phyloP scores from a whole-genome alignment of 2,329 filamentous ascomycete species.

The Talaromyces sp. region DNA sequence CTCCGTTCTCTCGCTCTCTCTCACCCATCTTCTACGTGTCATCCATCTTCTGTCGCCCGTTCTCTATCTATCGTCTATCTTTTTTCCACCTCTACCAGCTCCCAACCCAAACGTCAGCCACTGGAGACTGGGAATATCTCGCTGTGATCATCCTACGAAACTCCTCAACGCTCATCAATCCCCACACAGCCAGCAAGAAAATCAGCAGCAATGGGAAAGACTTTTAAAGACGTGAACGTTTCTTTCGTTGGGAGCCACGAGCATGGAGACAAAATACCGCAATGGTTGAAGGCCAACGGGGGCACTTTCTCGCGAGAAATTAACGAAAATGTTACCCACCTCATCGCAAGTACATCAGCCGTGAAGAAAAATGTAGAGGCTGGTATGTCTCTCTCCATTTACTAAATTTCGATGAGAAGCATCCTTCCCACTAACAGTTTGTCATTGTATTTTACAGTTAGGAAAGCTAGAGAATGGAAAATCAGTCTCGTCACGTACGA shows the following conservation, averaged over 20 bases:
- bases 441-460: constrained; percentile 27
- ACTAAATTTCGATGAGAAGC: neutral
- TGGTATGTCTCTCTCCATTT: constrained; percentile 23
- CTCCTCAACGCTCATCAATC: neutral
- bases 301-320: constrained; percentile 54
- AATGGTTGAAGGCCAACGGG: constrained; percentile 61
- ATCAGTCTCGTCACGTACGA: constrained; percentile 43
- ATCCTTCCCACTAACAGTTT: neutral
- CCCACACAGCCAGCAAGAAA: neutral
- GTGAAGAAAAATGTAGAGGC: constrained; percentile 48
- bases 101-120: too few species aligned
- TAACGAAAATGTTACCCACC: constrained; percentile 60
- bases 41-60: too few species aligned
- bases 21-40: too few species aligned
- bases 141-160: too few species aligned
- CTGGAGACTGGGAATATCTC: too few species aligned
- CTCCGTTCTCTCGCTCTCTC: too few species aligned
- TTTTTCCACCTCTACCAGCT: too few species aligned
- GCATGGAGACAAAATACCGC: constrained; percentile 52
- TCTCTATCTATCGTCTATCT: too few species aligned
- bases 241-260: constrained; percentile 57
- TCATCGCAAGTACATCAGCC: constrained; percentile 61
- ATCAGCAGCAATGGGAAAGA: constrained; percentile 28
- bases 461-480: constrained; percentile 31
- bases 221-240: constrained; percentile 52